These are phyloP conservation scores for Petunia hybrid DNA, from an alignment of 305 asterid genomes.

Conservation along the genomic window DNA sequence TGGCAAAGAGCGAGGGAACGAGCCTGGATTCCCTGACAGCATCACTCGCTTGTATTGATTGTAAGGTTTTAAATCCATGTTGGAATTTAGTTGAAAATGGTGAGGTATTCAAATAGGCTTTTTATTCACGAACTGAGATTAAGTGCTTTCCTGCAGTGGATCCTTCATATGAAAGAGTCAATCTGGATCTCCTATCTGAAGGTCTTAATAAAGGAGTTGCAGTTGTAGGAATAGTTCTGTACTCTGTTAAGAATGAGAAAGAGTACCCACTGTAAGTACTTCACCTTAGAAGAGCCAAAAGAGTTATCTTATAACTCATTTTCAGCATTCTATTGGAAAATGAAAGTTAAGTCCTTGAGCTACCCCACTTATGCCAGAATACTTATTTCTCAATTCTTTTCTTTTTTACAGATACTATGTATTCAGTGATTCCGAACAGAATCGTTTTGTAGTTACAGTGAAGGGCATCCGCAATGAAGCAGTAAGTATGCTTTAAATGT, in stretches of 20 bases:
- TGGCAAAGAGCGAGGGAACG: conserved; percentile 52
- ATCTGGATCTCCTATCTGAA: conserved; percentile 53
- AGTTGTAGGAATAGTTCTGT: conserved; percentile 54
- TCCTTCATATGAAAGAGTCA: conserved; percentile 57
- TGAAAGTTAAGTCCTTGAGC: too few relatives aligned
- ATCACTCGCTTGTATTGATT: conserved; percentile 59
- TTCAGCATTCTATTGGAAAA: too few relatives aligned
- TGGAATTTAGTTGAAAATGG: background rate
- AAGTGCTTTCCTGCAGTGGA: conserved; percentile 55
- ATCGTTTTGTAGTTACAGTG: conserved; percentile 65
- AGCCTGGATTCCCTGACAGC: conserved; percentile 71
- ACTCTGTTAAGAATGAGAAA: conserved; percentile 58
- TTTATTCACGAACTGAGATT: conserved; percentile 52
- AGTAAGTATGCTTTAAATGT: conserved; percentile 51
- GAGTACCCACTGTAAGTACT: conserved; percentile 62
- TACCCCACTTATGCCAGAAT: background rate
- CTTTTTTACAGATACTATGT: conserved; percentile 66
- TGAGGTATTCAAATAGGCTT: too few relatives aligned
- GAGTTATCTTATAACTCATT: too few relatives aligned
- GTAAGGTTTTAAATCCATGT: conserved; percentile 52
- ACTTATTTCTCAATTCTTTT: too few relatives aligned
- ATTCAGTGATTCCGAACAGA: conserved; percentile 74
- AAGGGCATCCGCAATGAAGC: conserved; percentile 68
- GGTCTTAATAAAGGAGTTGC: conserved; percentile 70
- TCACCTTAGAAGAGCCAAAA: too few relatives aligned